Evolutionary conservation across 176 grass and related monocot genomes (phyloP).

Genomic region (Guadua angustifolia): DNA sequence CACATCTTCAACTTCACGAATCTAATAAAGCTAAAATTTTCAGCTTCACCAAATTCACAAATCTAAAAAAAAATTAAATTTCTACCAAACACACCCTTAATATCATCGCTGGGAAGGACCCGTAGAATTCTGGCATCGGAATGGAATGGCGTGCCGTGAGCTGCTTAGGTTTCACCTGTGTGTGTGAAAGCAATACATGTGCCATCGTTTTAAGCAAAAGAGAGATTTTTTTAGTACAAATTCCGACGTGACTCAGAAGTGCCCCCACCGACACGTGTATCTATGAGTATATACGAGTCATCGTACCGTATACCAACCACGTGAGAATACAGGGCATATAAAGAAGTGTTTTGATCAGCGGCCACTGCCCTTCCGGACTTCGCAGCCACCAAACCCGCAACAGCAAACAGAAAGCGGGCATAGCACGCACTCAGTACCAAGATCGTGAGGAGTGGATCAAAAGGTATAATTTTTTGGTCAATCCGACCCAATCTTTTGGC

Average conservation of each 20-base stretch:
- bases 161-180: conserved; percentile 8
- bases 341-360: conserved; percentile 33
- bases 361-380: not conserved
- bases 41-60: no score
- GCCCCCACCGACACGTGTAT: conserved; percentile 6
- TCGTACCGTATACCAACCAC: no score
- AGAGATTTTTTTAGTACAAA: not conserved
- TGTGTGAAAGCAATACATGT: not conserved
- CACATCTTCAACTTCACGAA: no score
- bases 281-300: not conserved
- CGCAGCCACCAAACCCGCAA: not conserved
- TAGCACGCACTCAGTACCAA: not conserved
- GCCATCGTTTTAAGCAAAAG: conserved; percentile 11
- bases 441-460: not conserved
- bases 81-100: no score
- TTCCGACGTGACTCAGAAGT: not conserved
- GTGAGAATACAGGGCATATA: not conserved
- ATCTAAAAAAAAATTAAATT: no score
- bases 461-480: not conserved
- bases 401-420: not conserved
- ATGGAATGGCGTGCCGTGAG: not conserved
- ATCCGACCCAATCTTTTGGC: not conserved
- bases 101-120: no score
- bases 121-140: no score
- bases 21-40: no score